Base-by-base conservation (phyloP, 2,329 filamentous ascomycete species). In the Ophiostoma populinum region DNA sequence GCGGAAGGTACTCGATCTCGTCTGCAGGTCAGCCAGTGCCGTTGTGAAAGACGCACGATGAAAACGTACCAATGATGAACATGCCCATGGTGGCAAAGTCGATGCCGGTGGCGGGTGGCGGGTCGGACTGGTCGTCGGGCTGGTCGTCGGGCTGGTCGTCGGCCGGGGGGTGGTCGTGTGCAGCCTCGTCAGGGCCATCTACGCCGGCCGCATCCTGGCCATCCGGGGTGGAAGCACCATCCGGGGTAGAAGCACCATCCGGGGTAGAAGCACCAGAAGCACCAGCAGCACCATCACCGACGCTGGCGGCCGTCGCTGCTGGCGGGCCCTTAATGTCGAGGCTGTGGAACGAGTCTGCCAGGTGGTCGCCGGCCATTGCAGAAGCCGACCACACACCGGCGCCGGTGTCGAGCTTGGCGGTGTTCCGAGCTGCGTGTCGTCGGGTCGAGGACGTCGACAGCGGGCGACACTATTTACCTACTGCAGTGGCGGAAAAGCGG, bases 1-100 rank as follows among this genome's bases (percentile, higher is more conserved):
- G 72, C 3, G 76, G 75, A 21, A 70, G 63, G 49, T 83, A 92
- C 47, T 94, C 80, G 47, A 95, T 95, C 41, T 94, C 82, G 61
- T 95, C 86, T 87, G 58, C 4, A 7, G 6, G 13, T 34, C 13
- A 34, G 34, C 6, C 2, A 24, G 24, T 27, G 10, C 7, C 9
- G 16, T n/a, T 24, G 6, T 17, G 5, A 27, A 15, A 8, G 3
- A 16, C 7, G 13, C 5, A 18, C 18, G 11, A 13, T 13, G 8
- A n/a, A 9, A 16, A 42, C 64, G 53, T 56, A 77, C 73, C 75
- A 41, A 80, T 71, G 34, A 80, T 80, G 47, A 80, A 75, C 75
- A 80, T 80, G 47, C 75, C 76, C 47, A 80, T 48, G 0, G 74
- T 78, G 40, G 75, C 70, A 52, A 80, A 78, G 43, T 80, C 74